These are phyloP conservation scores for Colletotrichum cereale DNA, from an alignment of 2,329 filamentous ascomycete genomes.

Conservation along the genomic window DNA sequence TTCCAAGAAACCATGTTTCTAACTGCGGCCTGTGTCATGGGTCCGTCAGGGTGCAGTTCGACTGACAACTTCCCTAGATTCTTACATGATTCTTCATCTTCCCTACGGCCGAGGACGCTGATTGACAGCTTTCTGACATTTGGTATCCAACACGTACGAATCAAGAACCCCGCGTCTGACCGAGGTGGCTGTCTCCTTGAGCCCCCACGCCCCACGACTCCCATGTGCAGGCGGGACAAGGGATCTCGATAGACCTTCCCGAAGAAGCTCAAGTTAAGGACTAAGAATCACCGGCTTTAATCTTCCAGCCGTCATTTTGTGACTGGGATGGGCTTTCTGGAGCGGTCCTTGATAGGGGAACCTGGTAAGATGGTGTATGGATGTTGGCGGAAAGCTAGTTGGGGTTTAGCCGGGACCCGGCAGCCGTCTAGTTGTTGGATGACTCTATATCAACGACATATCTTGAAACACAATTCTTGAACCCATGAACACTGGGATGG, in stretches of 20 bases:
- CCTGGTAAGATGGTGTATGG: not conserved
- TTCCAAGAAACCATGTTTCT: not conserved
- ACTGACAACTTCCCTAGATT: not conserved
- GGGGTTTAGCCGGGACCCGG: not conserved
- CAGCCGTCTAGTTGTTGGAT: not conserved
- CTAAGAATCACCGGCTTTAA: not conserved
- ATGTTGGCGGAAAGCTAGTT: not conserved
- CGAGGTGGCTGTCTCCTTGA: constrained; percentile 16
- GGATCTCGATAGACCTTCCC: constrained; percentile 13
- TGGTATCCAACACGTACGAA: not conserved
- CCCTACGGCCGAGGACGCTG: not conserved
- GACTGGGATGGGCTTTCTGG: not conserved
- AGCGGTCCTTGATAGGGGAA: not conserved
- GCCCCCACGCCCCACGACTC: constrained; percentile 27
- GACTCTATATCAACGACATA: constrained; percentile 19
- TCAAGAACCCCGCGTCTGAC: constrained; percentile 11
- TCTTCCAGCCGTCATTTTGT: not conserved
- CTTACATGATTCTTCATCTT: too few relatives aligned
- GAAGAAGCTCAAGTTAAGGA: not conserved
- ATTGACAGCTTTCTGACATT: not conserved
- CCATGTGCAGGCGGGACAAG: constrained; percentile 18
- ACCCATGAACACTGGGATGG: not conserved
- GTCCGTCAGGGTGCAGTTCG: not conserved
- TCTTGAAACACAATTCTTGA: not conserved
- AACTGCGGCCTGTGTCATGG: too few relatives aligned